Conservation (phyloP, 352 stramenopile genomes). For the Ochromonadaceae sp. region DNA sequence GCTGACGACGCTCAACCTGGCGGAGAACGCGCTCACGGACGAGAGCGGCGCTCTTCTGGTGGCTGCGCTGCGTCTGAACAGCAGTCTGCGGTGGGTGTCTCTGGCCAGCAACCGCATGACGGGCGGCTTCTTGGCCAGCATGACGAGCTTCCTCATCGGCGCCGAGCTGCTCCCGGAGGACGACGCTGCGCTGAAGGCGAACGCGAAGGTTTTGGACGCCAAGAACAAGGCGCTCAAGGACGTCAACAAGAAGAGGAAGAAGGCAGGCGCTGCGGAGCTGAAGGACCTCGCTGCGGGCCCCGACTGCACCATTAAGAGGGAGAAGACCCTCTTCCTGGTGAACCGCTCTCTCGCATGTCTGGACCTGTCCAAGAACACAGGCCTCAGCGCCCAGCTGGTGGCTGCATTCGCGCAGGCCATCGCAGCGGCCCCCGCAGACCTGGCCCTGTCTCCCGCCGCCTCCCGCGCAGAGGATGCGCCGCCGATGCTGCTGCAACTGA, state of each 20-base stretch:
- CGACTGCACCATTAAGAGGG: conserved; percentile 1
- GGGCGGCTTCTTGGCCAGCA: background rate
- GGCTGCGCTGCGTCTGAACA: background rate
- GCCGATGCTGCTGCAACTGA: too few relatives aligned
- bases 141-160: background rate
- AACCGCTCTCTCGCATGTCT: too few relatives aligned
- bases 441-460: too few relatives aligned
- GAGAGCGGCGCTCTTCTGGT: background rate
- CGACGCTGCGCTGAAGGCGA: background rate
- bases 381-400: too few relatives aligned
- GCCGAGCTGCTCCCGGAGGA: background rate
- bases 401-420: too few relatives aligned
- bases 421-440: too few relatives aligned
- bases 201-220: background rate
- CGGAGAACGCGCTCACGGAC: conserved; percentile 1
- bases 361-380: too few relatives aligned
- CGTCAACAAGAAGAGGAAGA: conserved; percentile 15
- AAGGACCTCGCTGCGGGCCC: background rate
- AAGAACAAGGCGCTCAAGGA: conserved; percentile 15
- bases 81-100: background rate
- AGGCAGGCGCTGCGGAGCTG: background rate
- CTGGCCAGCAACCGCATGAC: background rate
- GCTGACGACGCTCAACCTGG: background rate
- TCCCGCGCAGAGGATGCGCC: too few relatives aligned
- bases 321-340: too few relatives aligned